Base-by-base conservation (phyloP, 768 basidiomycete species). In the Kwoniella bestiolae region DNA sequence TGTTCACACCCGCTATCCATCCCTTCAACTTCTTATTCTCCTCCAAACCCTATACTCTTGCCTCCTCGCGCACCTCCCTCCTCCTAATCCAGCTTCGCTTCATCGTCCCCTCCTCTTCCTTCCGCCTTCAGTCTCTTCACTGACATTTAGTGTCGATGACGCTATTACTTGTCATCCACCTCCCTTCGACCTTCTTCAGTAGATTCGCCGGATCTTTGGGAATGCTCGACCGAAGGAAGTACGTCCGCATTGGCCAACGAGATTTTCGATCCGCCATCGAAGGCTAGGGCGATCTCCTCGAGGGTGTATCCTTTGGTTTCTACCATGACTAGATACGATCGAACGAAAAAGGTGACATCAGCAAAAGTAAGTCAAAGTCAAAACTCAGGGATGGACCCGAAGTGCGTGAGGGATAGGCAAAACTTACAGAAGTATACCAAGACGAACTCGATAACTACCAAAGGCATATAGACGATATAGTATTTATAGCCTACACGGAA, bases 401-500 rank as follows among this genome's bases (percentile, higher is more conserved):
- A n/a, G n/a, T n/a, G n/a, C n/a, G n/a, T n/a, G n/a, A n/a, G n/a
- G n/a, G n/a, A n/a, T n/a, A n/a, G n/a, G n/a, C n/a, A n/a, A n/a
- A 12, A 55, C 52, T 55, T 38, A 55, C 52, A 82, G n/a, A 56
- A 55, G 57, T 74, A 78, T 11, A 73, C 74, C 3, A 81, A 60
- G 41, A 77, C 45, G 73, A 75, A 82, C 58, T 82, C 79, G 21
- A 82, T 73, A 65, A 79, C 62, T 31, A 82, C 74, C 26, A 82
- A 68, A 38, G 80, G 80, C 73, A 82, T 78, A 65, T 82, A 82
- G 1, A 80, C 81, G 35, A 65, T 63, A 63, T 80, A 79, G 69
- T 81, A 81, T 52, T 79, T 78, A 62, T 77, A 81, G 2, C 78
- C 76, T 73, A 44, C 32, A 16, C n/a, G n/a, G 41, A 5, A 2